phyloP scores from a whole-genome alignment of 1,139 yeast genomes.

The Pneumocystis carinii region DNA sequence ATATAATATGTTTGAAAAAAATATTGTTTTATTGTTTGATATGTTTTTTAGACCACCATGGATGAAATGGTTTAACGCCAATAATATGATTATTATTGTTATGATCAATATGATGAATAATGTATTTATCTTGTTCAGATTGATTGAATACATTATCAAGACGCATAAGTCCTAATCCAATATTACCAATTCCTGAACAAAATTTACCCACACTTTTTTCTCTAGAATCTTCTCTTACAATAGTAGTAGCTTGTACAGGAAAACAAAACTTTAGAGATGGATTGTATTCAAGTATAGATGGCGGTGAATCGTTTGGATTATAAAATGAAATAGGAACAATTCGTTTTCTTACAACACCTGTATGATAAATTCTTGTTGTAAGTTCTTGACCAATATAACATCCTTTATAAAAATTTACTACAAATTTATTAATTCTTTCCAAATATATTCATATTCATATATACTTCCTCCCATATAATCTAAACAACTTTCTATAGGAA shows the following conservation, averaged over 20 bases:
- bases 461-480: constrained; percentile 57
- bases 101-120: constrained; percentile 22
- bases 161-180: constrained; percentile 51
- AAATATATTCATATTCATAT: neutral
- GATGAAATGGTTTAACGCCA: constrained; percentile 10
- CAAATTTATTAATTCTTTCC: neutral
- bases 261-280: constrained; percentile 10
- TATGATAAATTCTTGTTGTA: constrained; percentile 73
- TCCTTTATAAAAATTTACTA: constrained; percentile 70
- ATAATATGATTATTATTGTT: constrained; percentile 13
- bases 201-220: constrained; percentile 41
- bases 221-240: constrained; percentile 20
- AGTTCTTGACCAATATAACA: constrained; percentile 94
- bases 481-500: constrained; percentile 75
- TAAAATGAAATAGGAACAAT: constrained; percentile 55
- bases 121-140: constrained; percentile 3
- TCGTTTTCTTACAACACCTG: constrained; percentile 70
- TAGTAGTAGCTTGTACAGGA: neutral
- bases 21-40: neutral
- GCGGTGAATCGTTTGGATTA: constrained; percentile 18
- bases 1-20: too few species aligned
- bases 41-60: constrained; percentile 20
- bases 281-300: constrained; percentile 18
- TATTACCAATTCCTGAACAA: constrained; percentile 39
- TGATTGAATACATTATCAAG: constrained; percentile 26